Percentiles rank a stretch among this genome's conserved stretches.
phyloP scores from a whole-genome alignment of 768 basidiomycete species.

The Podaxis sp. region DNA sequence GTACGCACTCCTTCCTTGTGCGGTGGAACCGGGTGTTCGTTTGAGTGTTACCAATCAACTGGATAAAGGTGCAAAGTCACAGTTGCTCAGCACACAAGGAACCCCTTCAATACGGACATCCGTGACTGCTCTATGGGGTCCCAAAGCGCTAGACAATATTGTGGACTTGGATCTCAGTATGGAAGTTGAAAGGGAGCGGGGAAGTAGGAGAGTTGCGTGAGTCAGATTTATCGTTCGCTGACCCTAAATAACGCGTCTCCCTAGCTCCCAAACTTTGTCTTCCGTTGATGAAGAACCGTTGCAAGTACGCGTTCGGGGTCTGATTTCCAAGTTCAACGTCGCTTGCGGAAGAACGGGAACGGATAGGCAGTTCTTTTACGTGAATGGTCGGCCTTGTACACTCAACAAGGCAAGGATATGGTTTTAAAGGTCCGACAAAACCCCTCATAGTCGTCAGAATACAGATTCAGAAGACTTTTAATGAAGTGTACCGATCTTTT shows the following conservation, averaged over 20 bases:
- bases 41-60: constrained; percentile 70
- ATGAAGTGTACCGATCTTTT: constrained; percentile 90
- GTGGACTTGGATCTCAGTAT: constrained; percentile 73
- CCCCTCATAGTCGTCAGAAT: background rate
- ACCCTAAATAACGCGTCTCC: background rate
- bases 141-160: constrained; percentile 73
- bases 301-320: constrained; percentile 63
- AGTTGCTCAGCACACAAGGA: constrained; percentile 76
- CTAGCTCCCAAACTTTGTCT: background rate
- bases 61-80: constrained; percentile 74
- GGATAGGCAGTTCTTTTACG: constrained; percentile 90
- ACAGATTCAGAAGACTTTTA: constrained; percentile 85
- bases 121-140: constrained; percentile 80
- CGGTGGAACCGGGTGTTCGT: constrained; percentile 69
- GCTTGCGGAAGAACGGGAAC: constrained; percentile 75
- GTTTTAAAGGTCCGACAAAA: background rate
- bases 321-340: constrained; percentile 80
- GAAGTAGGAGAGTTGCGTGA: constrained; percentile 28
- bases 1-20: constrained; percentile 88
- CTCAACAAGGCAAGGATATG: constrained; percentile 57
- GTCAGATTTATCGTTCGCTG: background rate
- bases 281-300: constrained; percentile 28
- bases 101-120: constrained; percentile 59
- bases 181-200: constrained; percentile 64
- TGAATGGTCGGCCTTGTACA: constrained; percentile 90